Conservation (phyloP, 1,139 yeast genomes). For the Diutina rugosa region DNA sequence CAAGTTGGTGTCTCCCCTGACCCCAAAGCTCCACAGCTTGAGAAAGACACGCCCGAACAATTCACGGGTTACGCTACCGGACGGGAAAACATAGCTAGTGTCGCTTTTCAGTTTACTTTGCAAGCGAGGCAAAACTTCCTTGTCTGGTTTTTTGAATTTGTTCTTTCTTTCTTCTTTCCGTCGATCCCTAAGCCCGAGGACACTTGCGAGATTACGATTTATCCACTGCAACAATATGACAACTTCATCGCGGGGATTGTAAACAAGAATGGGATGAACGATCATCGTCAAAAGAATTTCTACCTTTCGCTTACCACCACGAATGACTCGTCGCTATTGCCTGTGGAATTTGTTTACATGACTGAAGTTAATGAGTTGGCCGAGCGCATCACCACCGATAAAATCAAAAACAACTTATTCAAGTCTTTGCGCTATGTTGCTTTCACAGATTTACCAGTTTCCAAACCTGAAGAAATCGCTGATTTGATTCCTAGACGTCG, state of each 20-base stretch:
- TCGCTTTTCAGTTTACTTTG: slow-evolving; percentile 50
- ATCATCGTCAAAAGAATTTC: slow-evolving; percentile 63
- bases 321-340: slow-evolving; percentile 54
- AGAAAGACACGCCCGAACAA: slow-evolving; percentile 57
- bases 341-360: slow-evolving; percentile 75
- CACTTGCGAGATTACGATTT: slow-evolving; percentile 46
- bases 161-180: slow-evolving; percentile 41
- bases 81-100: slow-evolving; percentile 57
- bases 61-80: slow-evolving; percentile 83
- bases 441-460: slow-evolving; percentile 69
- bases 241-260: slow-evolving; percentile 77
- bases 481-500: slow-evolving; percentile 45
- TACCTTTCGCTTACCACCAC: slow-evolving; percentile 79
- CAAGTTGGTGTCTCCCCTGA: slow-evolving; percentile 52
- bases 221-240: slow-evolving; percentile 45
- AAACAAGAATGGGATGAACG: slow-evolving; percentile 73
- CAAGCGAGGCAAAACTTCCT: slow-evolving; percentile 74
- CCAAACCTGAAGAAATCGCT: slow-evolving; percentile 44
- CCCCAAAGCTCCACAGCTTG: slow-evolving; percentile 7
- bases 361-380: slow-evolving; percentile 76
- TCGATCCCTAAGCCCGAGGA: slow-evolving; percentile 43
- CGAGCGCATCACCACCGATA: slow-evolving; percentile 40
- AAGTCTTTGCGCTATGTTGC: slow-evolving; percentile 52
- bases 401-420: slow-evolving; percentile 36
- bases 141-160: slow-evolving; percentile 44